Evolutionary conservation across 73 alveolate species (phyloP), one percentile per base, ranked within the genome.

Genomic region (Effrenium voratum): DNA sequence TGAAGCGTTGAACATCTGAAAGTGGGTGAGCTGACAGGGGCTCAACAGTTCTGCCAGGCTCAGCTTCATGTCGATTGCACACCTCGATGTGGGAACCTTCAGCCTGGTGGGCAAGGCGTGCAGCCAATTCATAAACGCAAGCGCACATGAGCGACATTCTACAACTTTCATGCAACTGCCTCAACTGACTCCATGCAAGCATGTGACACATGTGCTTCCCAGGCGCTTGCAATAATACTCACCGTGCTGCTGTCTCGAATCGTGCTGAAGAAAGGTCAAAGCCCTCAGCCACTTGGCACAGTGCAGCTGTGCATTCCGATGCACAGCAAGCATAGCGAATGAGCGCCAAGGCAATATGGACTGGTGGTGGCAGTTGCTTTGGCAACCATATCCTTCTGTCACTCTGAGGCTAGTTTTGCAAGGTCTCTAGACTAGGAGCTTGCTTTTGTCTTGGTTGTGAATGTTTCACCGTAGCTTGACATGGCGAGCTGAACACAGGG

Each of bases 101-200:
- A 92, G 98, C 92, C 83, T 92, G 92, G 98, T 92, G 30, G 98
- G 98, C 34, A 92, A 92, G 98, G 98, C 86, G 41, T 5, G 72
- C n/a, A 40, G 59, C 55, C 44, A 32, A 32, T 32, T 22, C 72
- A 57, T n/a, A n/a, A n/a, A n/a, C n/a, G n/a, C n/a, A n/a, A n/a
- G n/a, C n/a, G n/a, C n/a, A n/a, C n/a, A n/a, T n/a, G n/a, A n/a
- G n/a, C n/a, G n/a, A n/a, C n/a, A n/a, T n/a, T n/a, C n/a, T n/a
- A n/a, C n/a, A n/a, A n/a, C n/a, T n/a, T n/a, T n/a, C n/a, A n/a
- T n/a, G n/a, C n/a, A n/a, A n/a, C n/a, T n/a, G n/a, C n/a, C n/a
- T n/a, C n/a, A n/a, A n/a, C n/a, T 57, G 16, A 30, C 1, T 57
- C 72, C 16, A 57, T 30, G 72, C n/a, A 57, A 57, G 68, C 63